These are phyloP conservation scores for Tremella mesenterica DNA, from an alignment of 768 basidiomycete genomes.

Conservation along the genomic window DNA sequence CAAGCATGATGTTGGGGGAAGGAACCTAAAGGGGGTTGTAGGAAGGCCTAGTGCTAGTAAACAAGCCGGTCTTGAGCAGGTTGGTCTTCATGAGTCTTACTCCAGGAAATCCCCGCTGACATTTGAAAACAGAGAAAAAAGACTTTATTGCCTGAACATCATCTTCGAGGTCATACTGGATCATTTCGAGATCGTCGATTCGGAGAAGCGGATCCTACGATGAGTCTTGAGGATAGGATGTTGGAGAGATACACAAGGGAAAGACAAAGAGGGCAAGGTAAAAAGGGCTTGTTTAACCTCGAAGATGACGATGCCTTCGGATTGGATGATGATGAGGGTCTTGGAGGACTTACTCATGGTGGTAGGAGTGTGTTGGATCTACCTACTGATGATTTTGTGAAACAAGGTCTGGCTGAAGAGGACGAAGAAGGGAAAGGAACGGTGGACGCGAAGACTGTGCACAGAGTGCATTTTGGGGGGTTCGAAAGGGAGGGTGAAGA, in stretches of 20 bases:
- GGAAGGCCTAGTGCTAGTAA: constrained; percentile 83
- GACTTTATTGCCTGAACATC: constrained; percentile 77
- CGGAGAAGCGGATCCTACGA: constrained; percentile 84
- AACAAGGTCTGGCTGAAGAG: constrained; percentile 33
- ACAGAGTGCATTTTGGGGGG: constrained; percentile 71
- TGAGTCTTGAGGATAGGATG: constrained; percentile 95
- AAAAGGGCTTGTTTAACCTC: constrained; percentile 72
- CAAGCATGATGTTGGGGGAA: constrained; percentile 75
- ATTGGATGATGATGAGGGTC: constrained; percentile 26
- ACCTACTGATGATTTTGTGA: constrained; percentile 41
- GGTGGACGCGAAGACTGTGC: constrained; percentile 61
- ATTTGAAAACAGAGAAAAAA: constrained; percentile 66
- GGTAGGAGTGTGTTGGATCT: constrained; percentile 40
- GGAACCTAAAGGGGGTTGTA: constrained; percentile 69
- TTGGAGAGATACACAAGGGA: constrained; percentile 90
- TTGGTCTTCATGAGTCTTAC: constrained; percentile 43
- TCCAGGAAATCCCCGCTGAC: not conserved
- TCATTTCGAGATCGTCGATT: constrained; percentile 89
- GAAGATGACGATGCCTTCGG: constrained; percentile 46
- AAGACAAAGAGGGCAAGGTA: constrained; percentile 51
- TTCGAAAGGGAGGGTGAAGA: constrained; percentile 60
- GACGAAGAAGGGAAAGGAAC: constrained; percentile 53
- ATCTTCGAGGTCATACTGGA: constrained; percentile 70
- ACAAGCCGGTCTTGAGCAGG: constrained; percentile 82
- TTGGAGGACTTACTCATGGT: constrained; percentile 42